phyloP scores from a whole-genome alignment of 2,329 filamentous ascomycete genomes.

The Beauveria australis region DNA sequence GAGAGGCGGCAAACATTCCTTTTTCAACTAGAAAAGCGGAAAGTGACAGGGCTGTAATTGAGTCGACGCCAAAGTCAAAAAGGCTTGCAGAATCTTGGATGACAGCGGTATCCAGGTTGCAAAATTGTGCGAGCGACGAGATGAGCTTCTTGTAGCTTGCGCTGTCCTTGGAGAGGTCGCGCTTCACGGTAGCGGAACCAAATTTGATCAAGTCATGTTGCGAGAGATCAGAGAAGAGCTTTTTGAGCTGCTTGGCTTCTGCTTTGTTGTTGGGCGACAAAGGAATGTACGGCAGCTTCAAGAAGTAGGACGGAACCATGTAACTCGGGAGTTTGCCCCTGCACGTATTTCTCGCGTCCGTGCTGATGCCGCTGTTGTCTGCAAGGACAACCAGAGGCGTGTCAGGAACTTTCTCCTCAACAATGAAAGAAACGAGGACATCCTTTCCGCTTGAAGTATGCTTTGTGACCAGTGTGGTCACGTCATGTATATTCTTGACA shows the following conservation, averaged over 20 bases:
- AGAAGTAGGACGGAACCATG: slow-evolving; percentile 83
- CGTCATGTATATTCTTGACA: slow-evolving; percentile 52
- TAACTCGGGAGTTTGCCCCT: slow-evolving; percentile 65
- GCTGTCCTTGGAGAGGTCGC: slow-evolving; percentile 17
- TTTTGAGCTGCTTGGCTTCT: slow-evolving; percentile 61
- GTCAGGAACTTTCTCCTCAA: slow-evolving; percentile 13
- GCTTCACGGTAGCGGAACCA: slow-evolving; percentile 22
- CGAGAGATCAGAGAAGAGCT: slow-evolving; percentile 55
- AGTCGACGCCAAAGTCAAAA: slow-evolving; percentile 83
- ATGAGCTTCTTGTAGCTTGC: slow-evolving; percentile 39
- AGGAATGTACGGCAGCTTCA: slow-evolving; percentile 64
- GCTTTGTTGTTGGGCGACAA: slow-evolving; percentile 86
- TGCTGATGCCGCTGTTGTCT: slow-evolving; percentile 31
- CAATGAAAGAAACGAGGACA: slow-evolving; percentile 70
- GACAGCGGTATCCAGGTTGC: slow-evolving; percentile 32
- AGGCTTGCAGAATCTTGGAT: slow-evolving; percentile 56
- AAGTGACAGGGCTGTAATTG: slow-evolving; percentile 71
- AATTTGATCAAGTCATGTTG: slow-evolving; percentile 54
- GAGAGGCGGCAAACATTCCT: slow-evolving; percentile 53
- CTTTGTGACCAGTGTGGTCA: slow-evolving; percentile 66
- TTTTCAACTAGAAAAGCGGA: slow-evolving; percentile 53
- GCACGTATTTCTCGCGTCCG: slow-evolving; percentile 53
- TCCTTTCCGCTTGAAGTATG: slow-evolving; percentile 69
- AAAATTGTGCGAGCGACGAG: slow-evolving; percentile 44
- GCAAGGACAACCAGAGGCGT: slow-evolving; percentile 17